Base-by-base conservation (phyloP, 1,284 basidiomycete genomes). In the Malassezia cuniculi region DNA sequence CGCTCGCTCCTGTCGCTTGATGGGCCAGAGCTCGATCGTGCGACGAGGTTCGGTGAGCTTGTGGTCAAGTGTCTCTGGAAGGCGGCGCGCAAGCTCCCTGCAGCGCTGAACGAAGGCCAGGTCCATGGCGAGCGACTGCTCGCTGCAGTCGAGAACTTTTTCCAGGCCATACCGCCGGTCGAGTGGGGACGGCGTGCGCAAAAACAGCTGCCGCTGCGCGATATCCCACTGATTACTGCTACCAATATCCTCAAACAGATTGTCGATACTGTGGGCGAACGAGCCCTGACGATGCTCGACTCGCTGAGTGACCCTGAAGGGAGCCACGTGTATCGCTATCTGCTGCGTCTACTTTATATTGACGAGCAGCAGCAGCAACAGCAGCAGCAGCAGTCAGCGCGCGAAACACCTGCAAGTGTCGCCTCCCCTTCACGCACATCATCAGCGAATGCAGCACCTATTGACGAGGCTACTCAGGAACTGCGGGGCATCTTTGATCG, bases 31-130 rank as follows among this genome's bases (percentile, higher is more conserved):
- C 48, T 69, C 12, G 48, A 57, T 7, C 63, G 61, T 19, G 57
- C 68, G 0, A 78, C 85, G 1, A 85, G 83, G 60, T 86, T 95
- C 33, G 87, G 89, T 6, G 93, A 97, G 68, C 75, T 99, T 21
- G 83, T 97, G 20, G 73, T 97, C 57, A 97, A 97, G 73, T 99
- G 93, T 69, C 78, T 97, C 22, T 97, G 93, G 93, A 97, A 97
- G 71, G 73, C 95, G 37, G 87, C 87, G 7, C 78, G 90, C 53
- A 86, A 85, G 52, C 83, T 95, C 31, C 86, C 87, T 11, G 81
- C 86, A 54, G 85, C 90, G 65, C 73, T 99, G 31, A 76, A 77
- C 49, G 82, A 85, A 39, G 73, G 77, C 5, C 74, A 78, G 19
- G 73, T 99, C 30, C 81, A 85, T 63, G 81, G 87, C 14, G 80